These are phyloP conservation scores for Alliaria petiolata DNA, from an alignment of 345 rosid genomes.

Conservation along the genomic window DNA sequence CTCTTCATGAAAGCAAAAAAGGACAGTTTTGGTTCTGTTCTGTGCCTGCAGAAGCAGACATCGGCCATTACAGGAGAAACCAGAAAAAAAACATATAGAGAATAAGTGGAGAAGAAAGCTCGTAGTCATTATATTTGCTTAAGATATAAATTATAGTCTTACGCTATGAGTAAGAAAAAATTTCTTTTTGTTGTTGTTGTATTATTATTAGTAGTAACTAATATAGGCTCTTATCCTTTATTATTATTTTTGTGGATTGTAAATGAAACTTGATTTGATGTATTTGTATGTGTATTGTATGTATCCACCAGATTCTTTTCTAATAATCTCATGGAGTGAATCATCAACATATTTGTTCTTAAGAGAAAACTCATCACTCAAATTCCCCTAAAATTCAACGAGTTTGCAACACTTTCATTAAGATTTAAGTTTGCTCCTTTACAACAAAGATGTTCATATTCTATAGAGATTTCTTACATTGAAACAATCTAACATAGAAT, in stretches of 20 bases:
- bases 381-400: no score
- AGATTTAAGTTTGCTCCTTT: background rate
- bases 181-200: background rate
- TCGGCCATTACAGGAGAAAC: background rate
- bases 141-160: background rate
- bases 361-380: no score
- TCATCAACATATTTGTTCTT: background rate
- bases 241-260: conserved; percentile 2
- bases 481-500: background rate
- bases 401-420: no score
- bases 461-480: background rate
- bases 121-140: background rate
- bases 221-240: background rate
- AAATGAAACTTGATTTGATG: conserved; percentile 21
- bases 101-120: conserved; percentile 22
- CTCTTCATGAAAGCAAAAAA: conserved; percentile 5
- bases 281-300: background rate
- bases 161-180: background rate
- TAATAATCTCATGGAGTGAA: conserved; percentile 11
- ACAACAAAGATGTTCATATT: background rate
- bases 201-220: background rate
- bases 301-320: conserved; percentile 4
- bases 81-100: background rate
- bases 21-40: conserved; percentile 11
- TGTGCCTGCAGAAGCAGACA: conserved; percentile 1